Evolutionary conservation across 129 eudicot species (phyloP).

Genomic region (Lactuca sativa): DNA sequence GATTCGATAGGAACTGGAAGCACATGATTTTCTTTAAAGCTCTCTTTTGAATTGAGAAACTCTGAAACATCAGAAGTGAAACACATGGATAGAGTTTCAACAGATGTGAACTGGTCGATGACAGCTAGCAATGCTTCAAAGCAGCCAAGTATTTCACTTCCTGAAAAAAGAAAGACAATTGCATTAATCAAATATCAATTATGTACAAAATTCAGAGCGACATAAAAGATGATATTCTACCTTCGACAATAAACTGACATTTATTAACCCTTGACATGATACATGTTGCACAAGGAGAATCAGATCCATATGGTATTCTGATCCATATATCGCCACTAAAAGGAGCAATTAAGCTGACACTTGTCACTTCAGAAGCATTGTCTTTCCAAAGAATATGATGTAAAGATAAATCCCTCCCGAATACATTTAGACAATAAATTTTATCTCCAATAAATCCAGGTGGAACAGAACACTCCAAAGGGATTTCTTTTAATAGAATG

Average conservation of each 20-base stretch:
- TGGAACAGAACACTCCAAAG: constrained; percentile 58
- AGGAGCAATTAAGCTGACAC: constrained; percentile 47
- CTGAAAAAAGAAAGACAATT: constrained; percentile 36
- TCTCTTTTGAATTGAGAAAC: constrained; percentile 53
- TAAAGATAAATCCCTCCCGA: constrained; percentile 65
- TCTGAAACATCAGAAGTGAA: constrained; percentile 65
- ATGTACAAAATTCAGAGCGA: neutral
- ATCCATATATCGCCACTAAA: constrained; percentile 77
- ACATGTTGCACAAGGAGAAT: constrained; percentile 31
- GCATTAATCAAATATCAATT: neutral
- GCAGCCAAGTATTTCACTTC: constrained; percentile 39
- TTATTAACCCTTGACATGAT: constrained; percentile 53
- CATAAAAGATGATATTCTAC: constrained; percentile 34
- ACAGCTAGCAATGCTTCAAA: constrained; percentile 49
- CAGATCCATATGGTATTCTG: constrained; percentile 50
- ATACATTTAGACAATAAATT: constrained; percentile 59
- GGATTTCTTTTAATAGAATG: constrained; percentile 39
- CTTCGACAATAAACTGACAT: constrained; percentile 58
- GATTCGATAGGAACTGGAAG: constrained; percentile 39
- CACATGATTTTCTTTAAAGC: constrained; percentile 28
- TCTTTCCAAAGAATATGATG: constrained; percentile 43
- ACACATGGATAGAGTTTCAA: constrained; percentile 46
- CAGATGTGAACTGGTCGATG: constrained; percentile 57
- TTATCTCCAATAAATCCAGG: constrained; percentile 42
- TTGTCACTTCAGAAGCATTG: constrained; percentile 33